Evolutionary conservation across 768 basidiomycete species (phyloP), one percentile per base, ranked within the genome.

Genomic region (Leucocoprinus sp.): DNA sequence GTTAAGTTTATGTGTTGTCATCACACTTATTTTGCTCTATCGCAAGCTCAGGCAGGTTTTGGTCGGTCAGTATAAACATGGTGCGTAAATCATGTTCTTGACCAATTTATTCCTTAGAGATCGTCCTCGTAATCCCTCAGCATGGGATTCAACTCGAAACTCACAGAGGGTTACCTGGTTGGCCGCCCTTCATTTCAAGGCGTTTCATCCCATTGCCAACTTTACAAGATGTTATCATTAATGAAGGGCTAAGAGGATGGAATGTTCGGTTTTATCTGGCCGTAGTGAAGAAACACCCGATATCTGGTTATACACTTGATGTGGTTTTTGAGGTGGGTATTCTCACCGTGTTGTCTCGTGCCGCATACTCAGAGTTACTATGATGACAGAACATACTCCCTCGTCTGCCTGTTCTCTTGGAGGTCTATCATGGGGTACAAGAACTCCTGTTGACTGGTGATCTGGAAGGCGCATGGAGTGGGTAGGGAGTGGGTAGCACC

Each of bases 101-200:
- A 41, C 23, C 42, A 39, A 31, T n/a, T 21, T 9, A 18, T 26
- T 47, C 9, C 15, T 7, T 35, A 89, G 87, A 90, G 63, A 86
- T 84, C 15, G 64, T 89, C 3, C 60, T 87, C 34, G 66, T 83
- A 28, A 58, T 88, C 36, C 80, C 81, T 6, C 64, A 69, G 1
- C 76, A 83, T 43, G 87, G 87, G 8, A 65, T 91, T 33, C 88
- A 90, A 55, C 61, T 90, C 2, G 85, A 89, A 59, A 81, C 78
- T 0, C 76, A 77, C 60, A 66, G 74, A 43, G 87, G 84, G 1
- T 57, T 80, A 24, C 71, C 71, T 8, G 57, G 60, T 11, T 54
- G 63, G 28, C 58, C 64, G 4, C 45, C 74, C 6, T 53, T 57
- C 22, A 62, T 62, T 3, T 65, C 56, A 3, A 70, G 75, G 40